Percentiles rank a stretch among this genome's conserved stretches.
phyloP scores from a whole-genome alignment of 345 rosid species.

The Zanthoxylum bungeanum region DNA sequence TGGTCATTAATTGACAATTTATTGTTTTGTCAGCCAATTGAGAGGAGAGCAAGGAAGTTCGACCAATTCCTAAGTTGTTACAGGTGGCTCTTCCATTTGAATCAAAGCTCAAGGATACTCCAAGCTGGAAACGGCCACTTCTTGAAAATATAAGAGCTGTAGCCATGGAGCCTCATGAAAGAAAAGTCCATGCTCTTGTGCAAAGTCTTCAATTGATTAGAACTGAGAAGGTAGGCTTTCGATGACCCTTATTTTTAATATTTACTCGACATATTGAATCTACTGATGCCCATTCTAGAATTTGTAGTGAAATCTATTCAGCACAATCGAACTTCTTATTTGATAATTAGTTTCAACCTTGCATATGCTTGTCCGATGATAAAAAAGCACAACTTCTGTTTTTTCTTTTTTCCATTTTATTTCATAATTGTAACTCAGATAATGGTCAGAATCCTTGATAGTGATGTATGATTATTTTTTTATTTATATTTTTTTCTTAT shows the following conservation, averaged over 20 bases:
- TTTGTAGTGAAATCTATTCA: background rate
- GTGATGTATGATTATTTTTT: background rate
- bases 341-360: background rate
- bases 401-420: background rate
- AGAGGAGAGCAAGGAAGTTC: conserved; percentile 71
- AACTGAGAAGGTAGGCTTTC: conserved; percentile 56
- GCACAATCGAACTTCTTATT: background rate
- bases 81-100: conserved; percentile 70
- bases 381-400: background rate
- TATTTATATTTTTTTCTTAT: background rate
- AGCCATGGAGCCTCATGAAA: conserved; percentile 64
- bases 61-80: conserved; percentile 67
- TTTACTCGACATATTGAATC: background rate
- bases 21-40: conserved; percentile 53
- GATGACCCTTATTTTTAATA: background rate
- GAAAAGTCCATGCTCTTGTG: conserved; percentile 46
- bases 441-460: background rate
- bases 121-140: conserved; percentile 38
- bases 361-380: background rate
- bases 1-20: background rate
- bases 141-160: conserved; percentile 73
- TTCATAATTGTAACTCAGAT: background rate
- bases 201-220: conserved; percentile 59
- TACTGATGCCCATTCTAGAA: background rate
- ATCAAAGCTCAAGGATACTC: conserved; percentile 74